Base-by-base conservation (phyloP, 169 alveolate genomes). In the Eimeria maxima region DNA sequence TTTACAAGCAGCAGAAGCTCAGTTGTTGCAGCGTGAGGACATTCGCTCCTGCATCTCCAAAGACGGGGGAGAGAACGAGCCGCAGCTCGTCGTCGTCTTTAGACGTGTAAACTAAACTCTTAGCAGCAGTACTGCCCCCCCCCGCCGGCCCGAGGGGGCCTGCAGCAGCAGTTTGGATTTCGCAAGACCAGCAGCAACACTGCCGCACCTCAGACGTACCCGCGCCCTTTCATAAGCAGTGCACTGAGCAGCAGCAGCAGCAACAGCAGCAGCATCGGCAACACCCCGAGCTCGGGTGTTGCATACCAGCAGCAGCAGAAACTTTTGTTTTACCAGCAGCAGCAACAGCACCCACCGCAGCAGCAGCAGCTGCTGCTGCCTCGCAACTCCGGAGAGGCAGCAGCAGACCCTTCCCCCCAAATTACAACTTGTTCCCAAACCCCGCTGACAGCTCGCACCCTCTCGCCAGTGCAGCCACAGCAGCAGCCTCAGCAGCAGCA, bases 171-270 rank as follows among this genome's bases (percentile, higher is more conserved):
- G 53, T 71, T 71, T 38, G 47, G 53, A 13, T 38, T 71, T 38
- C 83, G 83, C 83, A 71, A 71, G 53, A 71, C 47, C 83, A 71
- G 83, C 83, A 71, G 83, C 83, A 71, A 38, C 83, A n/a, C 47
- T 50, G 83, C 47, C 27, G 83, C 47, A 38, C 45, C 83, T 71
- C 83, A 27, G n/a, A 6, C 83, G 2, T 71, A 33, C 47, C 83
- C 22, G 83, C 42, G 0, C 47, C 13, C 47, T 24, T 71, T 71
- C 47, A 38, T 71, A 38, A 20, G 45, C 16, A 71, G 20, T 24
- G 69, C 69, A 24, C 20, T 60, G 69, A 60, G 69, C 69, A 38
- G 47, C 20, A 71, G 47, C 78, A 29, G 78, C 42, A 67, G 42
- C 53, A 71, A 11, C 45, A 18, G 83, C 47, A 38, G 53, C 53